Base-by-base conservation (phyloP, 176 grass and related monocot species). In the Triticum aestivum region DNA sequence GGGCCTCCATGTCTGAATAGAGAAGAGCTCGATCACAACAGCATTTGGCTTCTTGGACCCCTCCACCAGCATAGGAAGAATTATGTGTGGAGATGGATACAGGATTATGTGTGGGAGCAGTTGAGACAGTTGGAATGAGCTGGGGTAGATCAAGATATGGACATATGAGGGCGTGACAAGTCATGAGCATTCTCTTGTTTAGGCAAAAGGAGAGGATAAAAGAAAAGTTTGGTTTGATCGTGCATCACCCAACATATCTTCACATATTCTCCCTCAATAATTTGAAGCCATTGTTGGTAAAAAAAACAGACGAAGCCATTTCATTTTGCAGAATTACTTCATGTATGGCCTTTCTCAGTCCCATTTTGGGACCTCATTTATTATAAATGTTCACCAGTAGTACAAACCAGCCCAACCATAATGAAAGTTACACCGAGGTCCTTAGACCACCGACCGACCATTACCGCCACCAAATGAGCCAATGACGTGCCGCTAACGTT, bases 201-300 rank as follows among this genome's bases (percentile, higher is more conserved):
- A 58, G 65, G 11, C 35, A 12, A 52, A 59, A 73, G 17, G 13
- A 59, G 38, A 66, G 24, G 38, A 17, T 8, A 27, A 80, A 80
- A 11, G 4, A 84, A 87, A 80, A 81, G 85, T 88, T 70, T 84
- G 67, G 61, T 67, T 81, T 76, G 62, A 87, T 91, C 81, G 75
- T 49, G 89, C 72, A 3, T 45, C 8, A 5, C 23, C 73, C 39
- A 54, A 39, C 39, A 79, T 56, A 56, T 41, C 42, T 14, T 67
- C 66, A 2, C 74, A 38, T 83, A 52, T 65, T 39, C 13, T 17
- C 17, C 45, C 14, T 18, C 85, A 84, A 91, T 81, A 62, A 91
- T 88, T 84, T 23, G 69, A 23, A 63, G 61, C 81, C 85, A 75
- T 70, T 21, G 18, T 59, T 59, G 20, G 56, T 59, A 0, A 21